These are phyloP conservation scores for Starmerella kuoi DNA, from an alignment of 805 yeast species.

Conservation along the genomic window DNA sequence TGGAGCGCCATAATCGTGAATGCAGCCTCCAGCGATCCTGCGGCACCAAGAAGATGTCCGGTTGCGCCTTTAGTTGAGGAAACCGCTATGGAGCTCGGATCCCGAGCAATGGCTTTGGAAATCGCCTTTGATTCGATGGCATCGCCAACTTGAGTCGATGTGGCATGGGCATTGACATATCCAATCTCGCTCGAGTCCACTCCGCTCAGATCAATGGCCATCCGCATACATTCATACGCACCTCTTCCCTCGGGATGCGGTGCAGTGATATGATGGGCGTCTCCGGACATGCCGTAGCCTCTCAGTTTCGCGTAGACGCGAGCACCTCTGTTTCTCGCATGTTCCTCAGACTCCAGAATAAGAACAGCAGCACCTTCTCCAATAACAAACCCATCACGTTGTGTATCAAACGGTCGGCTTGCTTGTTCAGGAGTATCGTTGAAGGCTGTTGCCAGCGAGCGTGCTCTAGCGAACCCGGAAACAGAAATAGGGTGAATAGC, in stretches of 20 bases:
- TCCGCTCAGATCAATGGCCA: conserved; percentile 48
- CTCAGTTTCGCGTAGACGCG: conserved; percentile 64
- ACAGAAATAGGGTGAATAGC: conserved; percentile 74
- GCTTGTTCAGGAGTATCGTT: conserved; percentile 53
- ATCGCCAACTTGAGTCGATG: conserved; percentile 84
- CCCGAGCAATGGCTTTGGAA: conserved; percentile 31
- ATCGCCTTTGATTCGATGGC: conserved; percentile 76
- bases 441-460: conserved; percentile 54
- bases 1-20: conserved; percentile 60
- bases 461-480: conserved; percentile 84
- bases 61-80: conserved; percentile 84
- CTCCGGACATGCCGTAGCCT: conserved; percentile 89
- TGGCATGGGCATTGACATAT: conserved; percentile 93
- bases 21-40: conserved; percentile 87
- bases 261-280: conserved; percentile 86
- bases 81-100: conserved; percentile 26
- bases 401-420: conserved; percentile 75
- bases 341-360: conserved; percentile 62
- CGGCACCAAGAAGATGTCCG: conserved; percentile 92
- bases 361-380: conserved; percentile 88
- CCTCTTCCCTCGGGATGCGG: conserved; percentile 77
- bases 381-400: conserved; percentile 76
- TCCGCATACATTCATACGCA: conserved; percentile 68
- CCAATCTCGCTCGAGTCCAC: conserved; percentile 41
- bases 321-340: conserved; percentile 55